Conservation (phyloP, 805 yeast species). For the Schizosaccharomyces osmophilus region DNA sequence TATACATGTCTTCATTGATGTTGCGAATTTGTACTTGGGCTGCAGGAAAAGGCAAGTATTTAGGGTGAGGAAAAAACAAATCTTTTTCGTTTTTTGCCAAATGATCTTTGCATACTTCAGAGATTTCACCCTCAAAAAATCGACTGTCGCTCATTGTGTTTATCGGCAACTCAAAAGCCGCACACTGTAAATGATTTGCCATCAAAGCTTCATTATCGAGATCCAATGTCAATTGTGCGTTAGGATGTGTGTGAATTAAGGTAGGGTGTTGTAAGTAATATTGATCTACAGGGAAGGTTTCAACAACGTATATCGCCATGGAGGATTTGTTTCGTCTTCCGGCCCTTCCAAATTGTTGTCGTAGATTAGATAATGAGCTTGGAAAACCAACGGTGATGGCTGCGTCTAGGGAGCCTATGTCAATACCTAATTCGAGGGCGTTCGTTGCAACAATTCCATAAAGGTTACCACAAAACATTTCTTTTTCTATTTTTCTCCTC, state of each 20-base stretch:
- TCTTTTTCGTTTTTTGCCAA: conserved; percentile 15
- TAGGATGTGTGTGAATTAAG: conserved; percentile 27
- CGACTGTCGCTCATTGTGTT: conserved; percentile 24
- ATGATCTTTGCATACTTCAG: conserved; percentile 15
- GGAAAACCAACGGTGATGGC: conserved; percentile 90
- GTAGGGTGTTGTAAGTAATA: conserved; percentile 51
- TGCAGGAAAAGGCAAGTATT: conserved; percentile 64
- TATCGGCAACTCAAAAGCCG: conserved; percentile 67
- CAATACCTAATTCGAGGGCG: conserved; percentile 88
- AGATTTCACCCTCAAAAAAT: conserved; percentile 27
- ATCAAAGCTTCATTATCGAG: conserved; percentile 36
- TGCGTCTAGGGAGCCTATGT: conserved; percentile 77
- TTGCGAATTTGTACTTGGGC: conserved; percentile 56
- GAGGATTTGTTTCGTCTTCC: conserved; percentile 77
- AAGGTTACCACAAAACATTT: conserved; percentile 71
- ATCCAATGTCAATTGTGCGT: conserved; percentile 35
- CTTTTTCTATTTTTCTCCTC: conserved; percentile 63
- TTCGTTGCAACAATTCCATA: conserved; percentile 81
- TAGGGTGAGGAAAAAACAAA: conserved; percentile 26
- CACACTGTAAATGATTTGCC: conserved; percentile 80
- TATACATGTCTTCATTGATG: conserved; percentile 44
- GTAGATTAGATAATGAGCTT: conserved; percentile 55
- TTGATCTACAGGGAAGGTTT: conserved; percentile 66
- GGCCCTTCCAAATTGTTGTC: conserved; percentile 93
- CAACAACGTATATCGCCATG: conserved; percentile 60